phyloP scores from a whole-genome alignment of 2,329 filamentous ascomycete species.

The Xylariaceae sp. region DNA sequence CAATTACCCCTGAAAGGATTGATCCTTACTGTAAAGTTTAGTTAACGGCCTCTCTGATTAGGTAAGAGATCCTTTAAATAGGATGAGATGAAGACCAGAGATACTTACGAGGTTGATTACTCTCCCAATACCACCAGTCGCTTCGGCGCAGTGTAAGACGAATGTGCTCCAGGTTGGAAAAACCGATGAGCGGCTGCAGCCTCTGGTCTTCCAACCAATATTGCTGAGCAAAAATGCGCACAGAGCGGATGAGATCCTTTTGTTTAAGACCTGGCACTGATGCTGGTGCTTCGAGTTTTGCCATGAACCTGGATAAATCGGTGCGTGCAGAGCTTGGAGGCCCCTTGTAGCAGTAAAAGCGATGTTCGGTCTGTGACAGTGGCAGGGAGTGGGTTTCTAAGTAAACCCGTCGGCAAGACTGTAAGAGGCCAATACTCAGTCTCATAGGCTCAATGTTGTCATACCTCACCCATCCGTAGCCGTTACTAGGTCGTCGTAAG shows the following conservation, averaged over 20 bases:
- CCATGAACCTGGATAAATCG: slow-evolving; percentile 19
- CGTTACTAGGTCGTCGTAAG: not conserved
- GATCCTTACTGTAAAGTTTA: slow-evolving; percentile 25
- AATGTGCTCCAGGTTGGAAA: slow-evolving; percentile 23
- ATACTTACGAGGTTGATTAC: too few species aligned
- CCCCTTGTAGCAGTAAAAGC: slow-evolving; percentile 25
- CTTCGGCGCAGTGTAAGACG: slow-evolving; percentile 32
- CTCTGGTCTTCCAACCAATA: slow-evolving; percentile 25
- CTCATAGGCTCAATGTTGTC: slow-evolving; percentile 26
- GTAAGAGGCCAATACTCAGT: slow-evolving; percentile 24
- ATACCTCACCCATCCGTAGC: slow-evolving; percentile 30
- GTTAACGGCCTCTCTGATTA: too few species aligned
- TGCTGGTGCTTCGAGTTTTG: slow-evolving; percentile 12
- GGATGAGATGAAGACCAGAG: too few species aligned
- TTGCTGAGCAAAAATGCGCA: slow-evolving; percentile 19
- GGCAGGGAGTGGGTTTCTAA: slow-evolving; percentile 31
- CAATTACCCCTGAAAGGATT: slow-evolving; percentile 20
- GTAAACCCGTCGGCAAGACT: slow-evolving; percentile 34
- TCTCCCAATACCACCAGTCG: slow-evolving; percentile 37
- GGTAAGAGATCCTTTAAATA: too few species aligned
- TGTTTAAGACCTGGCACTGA: slow-evolving; percentile 3
- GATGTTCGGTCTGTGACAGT: slow-evolving; percentile 27
- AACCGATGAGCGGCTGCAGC: slow-evolving; percentile 11
- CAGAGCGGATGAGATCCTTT: slow-evolving; percentile 15
- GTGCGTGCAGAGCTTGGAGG: slow-evolving; percentile 12